Conservation (phyloP, 768 basidiomycete species). For the Tylopilus sp. region DNA sequence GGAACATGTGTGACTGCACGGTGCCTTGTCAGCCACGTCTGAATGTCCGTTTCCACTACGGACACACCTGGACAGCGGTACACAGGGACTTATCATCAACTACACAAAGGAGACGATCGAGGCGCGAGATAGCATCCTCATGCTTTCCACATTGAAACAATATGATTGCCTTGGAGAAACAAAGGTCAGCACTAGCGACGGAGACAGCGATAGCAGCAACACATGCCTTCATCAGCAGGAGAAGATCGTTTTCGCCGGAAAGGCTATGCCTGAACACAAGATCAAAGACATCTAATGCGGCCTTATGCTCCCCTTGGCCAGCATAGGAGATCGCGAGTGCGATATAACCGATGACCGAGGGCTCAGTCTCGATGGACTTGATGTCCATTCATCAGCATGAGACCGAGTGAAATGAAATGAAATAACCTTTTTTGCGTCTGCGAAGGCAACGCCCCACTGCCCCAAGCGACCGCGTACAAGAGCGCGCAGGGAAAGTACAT, state of each 20-base stretch:
- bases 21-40: neutral
- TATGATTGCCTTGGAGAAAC: neutral
- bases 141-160: constrained; percentile 11
- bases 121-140: neutral
- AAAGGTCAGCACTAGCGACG: neutral
- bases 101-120: neutral
- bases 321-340: neutral
- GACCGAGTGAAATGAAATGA: too few species aligned
- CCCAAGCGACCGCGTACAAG: neutral
- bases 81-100: neutral
- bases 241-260: neutral
- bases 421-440: constrained; percentile 7
- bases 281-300: neutral
- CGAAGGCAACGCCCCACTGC: neutral
- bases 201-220: too few species aligned
- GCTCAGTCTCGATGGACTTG: constrained; percentile 7
- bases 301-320: neutral
- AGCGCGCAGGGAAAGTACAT: neutral
- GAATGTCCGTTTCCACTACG: too few species aligned
- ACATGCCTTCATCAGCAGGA: constrained; percentile 5
- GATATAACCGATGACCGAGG: constrained; percentile 10
- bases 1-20: neutral
- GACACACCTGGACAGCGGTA: neutral
- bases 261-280: neutral
- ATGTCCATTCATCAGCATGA: neutral